Evolutionary conservation across 2,329 filamentous ascomycete species (phyloP).

Genomic region (Microdochium bolleyi): DNA sequence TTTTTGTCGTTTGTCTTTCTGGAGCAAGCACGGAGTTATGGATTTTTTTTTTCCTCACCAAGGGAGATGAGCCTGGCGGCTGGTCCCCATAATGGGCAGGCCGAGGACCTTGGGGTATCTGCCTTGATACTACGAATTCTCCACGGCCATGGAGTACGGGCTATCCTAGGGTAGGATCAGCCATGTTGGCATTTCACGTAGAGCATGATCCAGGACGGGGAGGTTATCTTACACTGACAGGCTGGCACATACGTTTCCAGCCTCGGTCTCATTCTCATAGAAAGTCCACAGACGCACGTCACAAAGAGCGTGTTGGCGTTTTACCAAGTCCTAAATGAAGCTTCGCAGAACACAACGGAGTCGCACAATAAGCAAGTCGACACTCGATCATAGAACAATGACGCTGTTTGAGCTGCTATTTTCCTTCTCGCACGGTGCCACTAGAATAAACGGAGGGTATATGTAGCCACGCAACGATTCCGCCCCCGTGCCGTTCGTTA

Average conservation of each 20-base stretch:
- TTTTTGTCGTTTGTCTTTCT: background rate
- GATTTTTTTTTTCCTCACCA: background rate
- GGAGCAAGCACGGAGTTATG: background rate
- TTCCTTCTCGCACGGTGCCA: too few relatives aligned
- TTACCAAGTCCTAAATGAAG: too few relatives aligned
- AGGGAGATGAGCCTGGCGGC: background rate
- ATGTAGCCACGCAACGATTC: too few relatives aligned
- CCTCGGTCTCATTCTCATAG: background rate
- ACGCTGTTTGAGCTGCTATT: too few relatives aligned
- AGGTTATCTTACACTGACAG: background rate
- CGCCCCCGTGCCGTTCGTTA: slow-evolving; percentile 21
- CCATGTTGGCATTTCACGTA: background rate
- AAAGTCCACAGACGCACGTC: too few relatives aligned
- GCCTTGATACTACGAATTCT: background rate
- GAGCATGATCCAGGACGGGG: background rate
- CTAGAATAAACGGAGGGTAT: too few relatives aligned
- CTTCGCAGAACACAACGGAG: too few relatives aligned
- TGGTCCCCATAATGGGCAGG: background rate
- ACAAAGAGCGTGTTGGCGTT: too few relatives aligned
- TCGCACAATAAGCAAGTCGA: too few relatives aligned
- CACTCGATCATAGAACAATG: too few relatives aligned
- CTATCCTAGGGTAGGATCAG: too few relatives aligned
- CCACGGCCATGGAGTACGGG: too few relatives aligned
- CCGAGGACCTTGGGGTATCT: background rate
- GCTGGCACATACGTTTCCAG: background rate